Base-by-base conservation (phyloP, 345 rosid species). In the Turnera subulata region DNA sequence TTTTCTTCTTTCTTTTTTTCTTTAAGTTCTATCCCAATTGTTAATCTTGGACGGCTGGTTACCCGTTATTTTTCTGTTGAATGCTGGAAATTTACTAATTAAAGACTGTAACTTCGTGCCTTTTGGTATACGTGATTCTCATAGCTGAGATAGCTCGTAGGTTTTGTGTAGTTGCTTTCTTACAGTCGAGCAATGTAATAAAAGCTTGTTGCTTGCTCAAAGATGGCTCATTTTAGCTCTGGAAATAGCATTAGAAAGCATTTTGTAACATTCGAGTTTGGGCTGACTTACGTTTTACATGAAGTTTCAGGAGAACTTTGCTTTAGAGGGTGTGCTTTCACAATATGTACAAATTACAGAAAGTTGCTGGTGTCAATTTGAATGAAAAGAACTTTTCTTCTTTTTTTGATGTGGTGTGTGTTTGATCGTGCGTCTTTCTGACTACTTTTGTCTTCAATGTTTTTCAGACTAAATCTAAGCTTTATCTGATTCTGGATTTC, bases 401-500 rank as follows among this genome's bases (percentile, higher is more conserved):
- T 24, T 12, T 44, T 7, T 50, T 32, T 12, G 35, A 3, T 29
- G 35, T 29, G 23, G 23, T 13, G 23, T 16, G 44, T 21, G 14
- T 48, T 18, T 6, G 13, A 26, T 44, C 17, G 13, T 58, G 9
- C 50, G 12, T 50, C 35, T 35, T 42, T 8, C 50, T 50, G 1
- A 8, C 4, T 57, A 8, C 37, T 19, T 16, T 22, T 62, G 16
- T 45, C 0, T 40, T 44, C 4, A 12, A 64, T 22, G 45, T 17
- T 65, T 71, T 56, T 15, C 83, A 85, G 93, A 85, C 93, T 45
- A 79, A 79, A 69, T 67, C 86, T 1, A 85, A 85, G 78, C 83
- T 85, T 20, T 85, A 85, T 65, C 57, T 85, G 81, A 82, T 85
- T 35, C 66, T 85, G 77, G 89, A 85, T 59, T 85, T 85, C 53